phyloP scores from a whole-genome alignment of 352 stramenopile genomes.

The Pythium sukuiense region DNA sequence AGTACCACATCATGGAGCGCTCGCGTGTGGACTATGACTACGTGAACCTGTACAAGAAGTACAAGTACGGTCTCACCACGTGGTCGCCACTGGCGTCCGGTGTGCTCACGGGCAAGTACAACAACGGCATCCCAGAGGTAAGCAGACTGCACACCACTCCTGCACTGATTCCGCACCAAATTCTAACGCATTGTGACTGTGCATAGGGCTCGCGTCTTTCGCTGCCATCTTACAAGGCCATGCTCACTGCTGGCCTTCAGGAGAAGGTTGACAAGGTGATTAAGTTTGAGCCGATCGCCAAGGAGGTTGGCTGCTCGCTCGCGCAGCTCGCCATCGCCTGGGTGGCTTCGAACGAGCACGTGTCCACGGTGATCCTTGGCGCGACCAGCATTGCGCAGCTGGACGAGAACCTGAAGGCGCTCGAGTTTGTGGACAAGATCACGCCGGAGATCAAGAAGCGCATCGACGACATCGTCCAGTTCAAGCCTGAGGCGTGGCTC shows the following conservation, averaged over 20 bases:
- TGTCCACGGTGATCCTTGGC: conserved; percentile 53
- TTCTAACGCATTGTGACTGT: not conserved
- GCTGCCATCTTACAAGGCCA: conserved; percentile 48
- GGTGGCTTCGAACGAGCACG: conserved; percentile 52
- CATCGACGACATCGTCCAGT: conserved; percentile 47
- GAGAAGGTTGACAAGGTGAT: conserved; percentile 50
- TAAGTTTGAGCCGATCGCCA: conserved; percentile 51
- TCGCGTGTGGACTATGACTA: conserved; percentile 63
- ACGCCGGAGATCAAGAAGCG: conserved; percentile 45
- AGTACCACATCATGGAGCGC: conserved; percentile 73
- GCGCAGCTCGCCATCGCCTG: conserved; percentile 61
- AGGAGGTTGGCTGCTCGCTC: conserved; percentile 63
- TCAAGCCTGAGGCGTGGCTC: conserved; percentile 34
- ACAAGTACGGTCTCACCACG: conserved; percentile 65
- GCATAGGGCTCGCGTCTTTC: conserved; percentile 50
- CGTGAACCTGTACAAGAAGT: conserved; percentile 71
- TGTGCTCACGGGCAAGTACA: conserved; percentile 69
- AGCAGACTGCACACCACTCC: too few species aligned
- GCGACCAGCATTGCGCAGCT: conserved; percentile 54
- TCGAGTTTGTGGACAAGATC: conserved; percentile 44
- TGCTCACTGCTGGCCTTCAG: conserved; percentile 52
- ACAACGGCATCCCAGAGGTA: conserved; percentile 41
- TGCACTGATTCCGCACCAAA: not conserved
- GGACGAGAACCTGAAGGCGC: conserved; percentile 50
- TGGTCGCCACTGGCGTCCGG: conserved; percentile 68